Base-by-base conservation (phyloP, 2,329 filamentous ascomycete genomes). In the Claviceps sp. region DNA sequence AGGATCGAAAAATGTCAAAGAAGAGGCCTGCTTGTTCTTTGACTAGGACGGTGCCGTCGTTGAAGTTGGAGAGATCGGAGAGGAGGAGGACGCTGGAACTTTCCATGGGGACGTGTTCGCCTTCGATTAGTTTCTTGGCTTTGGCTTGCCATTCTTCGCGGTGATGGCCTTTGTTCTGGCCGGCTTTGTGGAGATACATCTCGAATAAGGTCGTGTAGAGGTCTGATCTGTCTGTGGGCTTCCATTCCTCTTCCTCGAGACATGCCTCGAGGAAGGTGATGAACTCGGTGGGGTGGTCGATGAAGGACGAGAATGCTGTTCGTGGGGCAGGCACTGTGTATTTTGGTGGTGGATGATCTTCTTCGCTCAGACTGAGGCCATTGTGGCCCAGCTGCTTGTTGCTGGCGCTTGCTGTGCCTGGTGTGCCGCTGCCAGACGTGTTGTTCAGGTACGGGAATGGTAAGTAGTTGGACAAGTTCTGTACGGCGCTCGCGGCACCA, bases 1-100 rank as follows among this genome's bases (percentile, higher is more conserved):
- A 96, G 1, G 91, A 96, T 48, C 93, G 84, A 72, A 98, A 97
- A 54, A 98, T 97, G 67, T 98, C 93, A 52, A 90, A 93, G 43
- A 88, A 78, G 2, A 98, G 77, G 20, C 90, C 89, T 54, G 94
- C 88, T 63, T 96, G 88, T 70, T 98, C 93, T 58, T 90, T 87
- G 52, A 98, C 90, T 1, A 98, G 78, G 1, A 89, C 88, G 0
- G 89, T 95, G 18, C 93, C 93, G 61, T 94, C 89, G 45, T 80
- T 78, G 71, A 97, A 98, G 59, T 89, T 81, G 4, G 90, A 90
- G 3, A 98, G 74, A 62, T 97, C 89, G 0, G 94, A 98, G 2
- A 98, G 77, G 0, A 98, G 75, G 0, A 98, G 77, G 14, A 98
- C 88, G 60, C 95, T 96, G 1, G 93, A 96, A 56, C 89, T 93